These are phyloP conservation scores for Silene latifolia DNA, from an alignment of 148 eudicot species.

Conservation along the genomic window DNA sequence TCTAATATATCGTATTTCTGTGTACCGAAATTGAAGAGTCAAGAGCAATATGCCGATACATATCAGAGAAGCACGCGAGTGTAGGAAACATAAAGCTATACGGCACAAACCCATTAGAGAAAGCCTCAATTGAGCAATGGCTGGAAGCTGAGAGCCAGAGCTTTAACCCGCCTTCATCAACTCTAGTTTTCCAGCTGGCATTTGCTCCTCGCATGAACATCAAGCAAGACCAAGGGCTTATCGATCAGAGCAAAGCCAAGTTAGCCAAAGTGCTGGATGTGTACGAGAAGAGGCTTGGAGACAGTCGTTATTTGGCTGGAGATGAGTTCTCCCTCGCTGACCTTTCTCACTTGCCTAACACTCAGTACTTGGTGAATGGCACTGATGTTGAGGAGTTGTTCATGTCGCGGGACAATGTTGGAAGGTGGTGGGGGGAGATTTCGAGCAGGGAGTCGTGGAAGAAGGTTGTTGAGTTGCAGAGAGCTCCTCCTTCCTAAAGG, in stretches of 20 bases:
- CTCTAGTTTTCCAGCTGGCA: conserved; percentile 67
- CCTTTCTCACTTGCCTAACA: conserved; percentile 74
- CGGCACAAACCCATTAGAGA: conserved; percentile 60
- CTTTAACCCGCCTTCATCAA: conserved; percentile 59
- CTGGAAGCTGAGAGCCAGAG: conserved; percentile 78
- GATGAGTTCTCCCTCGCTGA: conserved; percentile 80
- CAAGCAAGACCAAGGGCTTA: conserved; percentile 61
- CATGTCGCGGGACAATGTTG: conserved; percentile 64
- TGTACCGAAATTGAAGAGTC: conserved; percentile 39
- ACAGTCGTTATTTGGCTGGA: conserved; percentile 60
- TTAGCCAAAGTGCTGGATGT: conserved; percentile 72
- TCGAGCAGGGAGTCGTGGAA: conserved; percentile 73
- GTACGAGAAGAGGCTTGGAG: conserved; percentile 69
- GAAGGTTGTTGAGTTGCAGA: conserved; percentile 69
- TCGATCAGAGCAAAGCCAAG: conserved; percentile 61
- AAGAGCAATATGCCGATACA: conserved; percentile 78
- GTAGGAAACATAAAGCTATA: conserved; percentile 64
- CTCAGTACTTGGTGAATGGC: conserved; percentile 54
- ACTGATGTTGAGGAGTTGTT: conserved; percentile 59
- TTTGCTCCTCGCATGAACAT: conserved; percentile 78
- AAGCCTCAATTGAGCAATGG: conserved; percentile 93
- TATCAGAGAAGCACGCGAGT: conserved; percentile 49
- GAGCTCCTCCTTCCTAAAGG: conserved; percentile 31
- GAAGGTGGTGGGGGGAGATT: conserved; percentile 84
- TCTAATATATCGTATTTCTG: background rate